Conservation (phyloP, 2,329 filamentous ascomycete genomes). For the Arthrobotrys musiformis region DNA sequence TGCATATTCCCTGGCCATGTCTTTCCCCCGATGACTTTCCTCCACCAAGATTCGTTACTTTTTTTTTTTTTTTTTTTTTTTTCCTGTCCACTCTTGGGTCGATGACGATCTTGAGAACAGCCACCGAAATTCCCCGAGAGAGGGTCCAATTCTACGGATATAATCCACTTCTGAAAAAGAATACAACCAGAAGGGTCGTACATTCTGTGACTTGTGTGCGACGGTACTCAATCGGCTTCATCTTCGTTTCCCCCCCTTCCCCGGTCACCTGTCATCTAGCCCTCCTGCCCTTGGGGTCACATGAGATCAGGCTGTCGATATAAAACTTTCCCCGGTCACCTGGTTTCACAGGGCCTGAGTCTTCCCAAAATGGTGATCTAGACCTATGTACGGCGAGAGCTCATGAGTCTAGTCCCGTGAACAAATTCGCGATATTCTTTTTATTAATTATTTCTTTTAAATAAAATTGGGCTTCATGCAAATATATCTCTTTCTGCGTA, state of each 20-base stretch:
- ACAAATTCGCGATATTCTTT: constrained; percentile 19
- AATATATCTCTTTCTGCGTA: constrained; percentile 7
- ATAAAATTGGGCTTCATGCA: constrained; percentile 41
- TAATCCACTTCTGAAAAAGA: constrained; percentile 9
- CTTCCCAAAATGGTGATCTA: constrained; percentile 45
- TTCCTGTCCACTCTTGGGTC: constrained; percentile 21
- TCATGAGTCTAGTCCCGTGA: constrained; percentile 25
- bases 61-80: too few species aligned
- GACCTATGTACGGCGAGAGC: constrained; percentile 2
- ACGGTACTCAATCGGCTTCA: not conserved
- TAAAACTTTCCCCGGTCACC: constrained; percentile 54
- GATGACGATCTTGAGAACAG: constrained; percentile 45
- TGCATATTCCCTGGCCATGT: constrained; percentile 50
- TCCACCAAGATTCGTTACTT: constrained; percentile 26
- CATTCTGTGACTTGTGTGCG: constrained; percentile 16
- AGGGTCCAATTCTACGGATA: constrained; percentile 15
- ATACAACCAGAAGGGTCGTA: constrained; percentile 7
- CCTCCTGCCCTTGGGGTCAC: constrained; percentile 46
- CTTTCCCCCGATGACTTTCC: constrained; percentile 17
- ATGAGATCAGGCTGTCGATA: constrained; percentile 54
- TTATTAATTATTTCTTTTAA: not conserved
- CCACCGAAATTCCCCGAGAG: constrained; percentile 53
- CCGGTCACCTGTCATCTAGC: constrained; percentile 47
- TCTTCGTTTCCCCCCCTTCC: not conserved
- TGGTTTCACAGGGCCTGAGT: constrained; percentile 40